Base-by-base conservation (phyloP, 768 basidiomycete genomes). In the Boletus pseudo-olivaceus region DNA sequence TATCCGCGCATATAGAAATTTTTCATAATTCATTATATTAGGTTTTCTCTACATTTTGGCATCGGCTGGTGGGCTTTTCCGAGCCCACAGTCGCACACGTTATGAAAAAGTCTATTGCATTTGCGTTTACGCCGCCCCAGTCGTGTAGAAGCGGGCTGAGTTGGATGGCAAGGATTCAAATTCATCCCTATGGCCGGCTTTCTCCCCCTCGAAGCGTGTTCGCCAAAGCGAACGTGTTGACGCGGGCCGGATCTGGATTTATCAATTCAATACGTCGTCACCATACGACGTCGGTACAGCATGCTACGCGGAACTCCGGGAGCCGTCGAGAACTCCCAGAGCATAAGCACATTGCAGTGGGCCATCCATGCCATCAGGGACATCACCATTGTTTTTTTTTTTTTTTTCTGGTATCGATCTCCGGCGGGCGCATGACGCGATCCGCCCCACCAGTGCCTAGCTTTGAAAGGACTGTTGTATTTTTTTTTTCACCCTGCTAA, bases 401-500 rank as follows among this genome's bases (percentile, higher is more conserved):
- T 14, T 37, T 17, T 37, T 23, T 5, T 29, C 15, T 15, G 7
- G n/a, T 20, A 14, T 41, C 7, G n/a, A 23, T n/a, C 23, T 49
- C 11, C 32, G 27, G 38, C 34, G 37, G 19, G 43, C 47, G 29
- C 35, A 33, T 44, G 54, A 51, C 41, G 30, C 57, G 44, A 45
- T 29, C 23, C n/a, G 42, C 54, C 20, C 30, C 47, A 51, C 15
- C 19, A 29, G 50, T 49, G 42, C 54, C 44, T 46, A 30, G 11
- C 17, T 47, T 32, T 53, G 34, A 20, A 35, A 27, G 47, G 23
- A 34, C 27, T 14, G 27, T 23, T 39, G 19, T 15, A 30, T 20
- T 14, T 41, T 44, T 27, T 27, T 45, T 44, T 41, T 23, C 14
- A 30, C 47, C 27, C 14, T 41, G 53, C 40, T 53, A 49, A 67